Conservation (phyloP, 1,284 basidiomycete genomes). For the Heterobasidion parviporum region DNA sequence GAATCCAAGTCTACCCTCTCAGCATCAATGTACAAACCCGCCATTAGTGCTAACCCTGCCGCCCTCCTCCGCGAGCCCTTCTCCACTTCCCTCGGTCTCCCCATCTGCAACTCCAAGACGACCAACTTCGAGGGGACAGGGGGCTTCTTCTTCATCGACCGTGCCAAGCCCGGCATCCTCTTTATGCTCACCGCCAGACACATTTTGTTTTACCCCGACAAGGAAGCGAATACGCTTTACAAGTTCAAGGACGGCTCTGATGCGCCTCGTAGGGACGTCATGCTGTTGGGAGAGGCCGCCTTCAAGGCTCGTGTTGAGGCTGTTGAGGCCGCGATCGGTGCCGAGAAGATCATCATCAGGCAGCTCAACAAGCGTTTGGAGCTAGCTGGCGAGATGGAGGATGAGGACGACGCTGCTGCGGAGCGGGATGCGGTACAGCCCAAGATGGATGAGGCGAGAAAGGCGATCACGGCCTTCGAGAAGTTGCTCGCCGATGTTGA, state of each 20-base stretch:
- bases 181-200: slow-evolving; percentile 18
- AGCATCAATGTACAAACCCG: slow-evolving; percentile 8
- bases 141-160: slow-evolving; percentile 7
- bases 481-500: slow-evolving; percentile 13
- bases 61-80: slow-evolving; percentile 1
- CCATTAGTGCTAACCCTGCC: slow-evolving; percentile 1
- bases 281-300: slow-evolving; percentile 16
- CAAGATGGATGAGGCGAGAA: slow-evolving; percentile 11
- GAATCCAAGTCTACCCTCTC: slow-evolving; percentile 9
- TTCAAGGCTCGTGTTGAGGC: slow-evolving; percentile 8
- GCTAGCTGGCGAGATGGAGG: slow-evolving; percentile 5
- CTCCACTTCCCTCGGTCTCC: slow-evolving; percentile 5
- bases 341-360: neutral
- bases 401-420: neutral
- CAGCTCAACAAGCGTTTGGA: slow-evolving; percentile 8
- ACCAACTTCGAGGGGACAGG: slow-evolving; percentile 5
- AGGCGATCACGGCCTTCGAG: slow-evolving; percentile 12
- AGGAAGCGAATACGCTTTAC: slow-evolving; percentile 15
- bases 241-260: slow-evolving; percentile 7
- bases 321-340: slow-evolving; percentile 14
- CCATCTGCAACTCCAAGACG: slow-evolving; percentile 3
- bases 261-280: slow-evolving; percentile 13
- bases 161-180: slow-evolving; percentile 10
- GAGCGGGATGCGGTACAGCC: slow-evolving; percentile 5
- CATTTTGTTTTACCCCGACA: slow-evolving; percentile 14